A percentile compares a stretch with the other conserved stretches of the same genome.
Conservation (phyloP, 2,329 filamentous ascomycete genomes). For the Ustulina deusta region DNA sequence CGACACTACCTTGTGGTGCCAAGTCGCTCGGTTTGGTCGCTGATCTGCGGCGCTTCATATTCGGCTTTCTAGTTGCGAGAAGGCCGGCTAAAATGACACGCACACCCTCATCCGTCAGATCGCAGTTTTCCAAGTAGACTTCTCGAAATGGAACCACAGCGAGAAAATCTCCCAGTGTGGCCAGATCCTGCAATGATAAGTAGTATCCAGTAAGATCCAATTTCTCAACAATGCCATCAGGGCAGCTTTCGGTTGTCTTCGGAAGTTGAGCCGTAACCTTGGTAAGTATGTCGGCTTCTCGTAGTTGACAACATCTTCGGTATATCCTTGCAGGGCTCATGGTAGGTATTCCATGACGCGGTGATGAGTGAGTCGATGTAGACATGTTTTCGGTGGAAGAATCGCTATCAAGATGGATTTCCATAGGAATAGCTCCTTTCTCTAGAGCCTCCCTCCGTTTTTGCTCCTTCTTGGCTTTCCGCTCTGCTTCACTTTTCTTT, state of each 20-base stretch:
- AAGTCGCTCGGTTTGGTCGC: constrained; percentile 53
- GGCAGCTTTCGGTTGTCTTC: constrained; percentile 73
- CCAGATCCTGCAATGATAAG: constrained; percentile 83
- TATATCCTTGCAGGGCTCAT: constrained; percentile 95
- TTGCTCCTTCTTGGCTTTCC: constrained; percentile 91
- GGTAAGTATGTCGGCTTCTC: constrained; percentile 92
- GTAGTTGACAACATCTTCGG: constrained; percentile 89
- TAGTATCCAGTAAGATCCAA: constrained; percentile 87
- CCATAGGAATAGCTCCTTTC: constrained; percentile 87
- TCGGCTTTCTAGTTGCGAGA: constrained; percentile 79
- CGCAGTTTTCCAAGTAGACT: constrained; percentile 86
- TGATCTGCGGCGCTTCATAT: constrained; percentile 64
- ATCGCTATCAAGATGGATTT: constrained; percentile 79
- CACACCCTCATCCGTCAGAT: constrained; percentile 86
- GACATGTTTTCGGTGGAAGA: constrained; percentile 58
- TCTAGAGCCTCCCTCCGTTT: constrained; percentile 86
- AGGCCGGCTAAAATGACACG: constrained; percentile 88
- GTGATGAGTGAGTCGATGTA: constrained; percentile 54
- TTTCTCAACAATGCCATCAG: constrained; percentile 80
- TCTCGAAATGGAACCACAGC: constrained; percentile 93
- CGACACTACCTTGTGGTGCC: constrained; percentile 73
- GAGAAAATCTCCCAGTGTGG: constrained; percentile 92
- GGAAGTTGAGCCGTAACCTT: constrained; percentile 90
- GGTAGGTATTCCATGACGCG: constrained; percentile 77
- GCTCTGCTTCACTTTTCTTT: constrained; percentile 91